Evolutionary conservation across 371 early-diverging fungal genomes (phyloP).

Genomic region (Apophysomyces variabilis): DNA sequence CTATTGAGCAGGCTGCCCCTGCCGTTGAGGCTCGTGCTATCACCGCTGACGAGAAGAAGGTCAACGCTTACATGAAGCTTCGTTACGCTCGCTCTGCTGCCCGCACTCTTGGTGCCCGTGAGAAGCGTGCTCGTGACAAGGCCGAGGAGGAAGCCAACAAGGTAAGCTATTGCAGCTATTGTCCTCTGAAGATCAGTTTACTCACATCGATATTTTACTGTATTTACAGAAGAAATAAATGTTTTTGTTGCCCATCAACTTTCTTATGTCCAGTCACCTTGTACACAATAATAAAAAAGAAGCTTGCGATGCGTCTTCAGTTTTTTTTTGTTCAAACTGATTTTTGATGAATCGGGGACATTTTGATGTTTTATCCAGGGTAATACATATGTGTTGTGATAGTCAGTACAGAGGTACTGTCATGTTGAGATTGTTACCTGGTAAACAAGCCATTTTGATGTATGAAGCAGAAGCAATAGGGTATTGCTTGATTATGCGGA

Average conservation of each 20-base stretch:
- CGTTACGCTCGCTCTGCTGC: slow-evolving; percentile 88
- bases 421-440: too few relatives aligned
- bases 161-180: slow-evolving; percentile 34
- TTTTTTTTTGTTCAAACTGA: slow-evolving; percentile 1
- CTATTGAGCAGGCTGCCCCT: slow-evolving; percentile 72
- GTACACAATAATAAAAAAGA: slow-evolving; percentile 16
- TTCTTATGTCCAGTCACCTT: slow-evolving; percentile 18
- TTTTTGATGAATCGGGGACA: neutral
- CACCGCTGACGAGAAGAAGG: slow-evolving; percentile 84
- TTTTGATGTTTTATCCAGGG: neutral
- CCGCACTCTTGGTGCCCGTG: slow-evolving; percentile 86
- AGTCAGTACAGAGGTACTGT: too few relatives aligned
- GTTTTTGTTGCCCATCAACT: slow-evolving; percentile 3
- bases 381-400: neutral
- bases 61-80: slow-evolving; percentile 84
- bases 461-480: too few relatives aligned
- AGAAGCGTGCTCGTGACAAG: slow-evolving; percentile 78
- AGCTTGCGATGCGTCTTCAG: slow-evolving; percentile 11
- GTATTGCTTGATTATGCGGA: too few relatives aligned
- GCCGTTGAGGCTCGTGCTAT: slow-evolving; percentile 83
- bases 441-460: too few relatives aligned
- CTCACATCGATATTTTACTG: slow-evolving; percentile 1
- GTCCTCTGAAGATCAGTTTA: too few relatives aligned
- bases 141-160: slow-evolving; percentile 90
- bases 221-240: slow-evolving; percentile 23